phyloP scores from a whole-genome alignment of 2,329 filamentous ascomycete species.

The Neofusicoccum umdonicola region DNA sequence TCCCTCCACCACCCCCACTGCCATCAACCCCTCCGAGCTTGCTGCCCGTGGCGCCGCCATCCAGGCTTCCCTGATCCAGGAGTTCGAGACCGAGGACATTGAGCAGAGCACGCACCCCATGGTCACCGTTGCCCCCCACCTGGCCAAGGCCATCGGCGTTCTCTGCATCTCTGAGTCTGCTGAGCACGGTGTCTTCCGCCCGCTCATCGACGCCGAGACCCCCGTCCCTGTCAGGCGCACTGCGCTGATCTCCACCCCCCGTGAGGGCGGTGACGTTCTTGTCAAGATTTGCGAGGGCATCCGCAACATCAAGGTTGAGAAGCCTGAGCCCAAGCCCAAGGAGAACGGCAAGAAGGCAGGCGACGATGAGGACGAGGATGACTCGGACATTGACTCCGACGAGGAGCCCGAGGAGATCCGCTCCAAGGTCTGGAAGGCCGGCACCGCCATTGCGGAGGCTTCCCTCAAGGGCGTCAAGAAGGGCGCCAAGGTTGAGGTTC shows the following conservation, averaged over 20 bases:
- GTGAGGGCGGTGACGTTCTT: slow-evolving; percentile 82
- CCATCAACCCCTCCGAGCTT: slow-evolving; percentile 93
- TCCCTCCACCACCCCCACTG: slow-evolving; percentile 71
- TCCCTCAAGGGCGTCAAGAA: slow-evolving; percentile 82
- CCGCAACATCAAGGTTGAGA: slow-evolving; percentile 89
- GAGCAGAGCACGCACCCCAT: slow-evolving; percentile 94
- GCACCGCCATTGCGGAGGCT: slow-evolving; percentile 78
- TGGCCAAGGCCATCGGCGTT: slow-evolving; percentile 84
- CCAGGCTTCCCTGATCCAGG: slow-evolving; percentile 89
- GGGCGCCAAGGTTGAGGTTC: slow-evolving; percentile 87
- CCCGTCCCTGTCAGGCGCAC: slow-evolving; percentile 85
- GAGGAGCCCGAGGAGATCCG: slow-evolving; percentile 82
- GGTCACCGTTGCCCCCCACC: slow-evolving; percentile 90
- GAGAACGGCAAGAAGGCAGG: slow-evolving; percentile 60
- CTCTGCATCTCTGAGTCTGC: slow-evolving; percentile 62
- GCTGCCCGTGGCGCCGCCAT: slow-evolving; percentile 87
- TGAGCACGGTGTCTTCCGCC: slow-evolving; percentile 68
- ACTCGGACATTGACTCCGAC: slow-evolving; percentile 25
- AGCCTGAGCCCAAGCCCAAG: slow-evolving; percentile 76
- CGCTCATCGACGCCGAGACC: slow-evolving; percentile 81
- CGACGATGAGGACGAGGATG: slow-evolving; percentile 62
- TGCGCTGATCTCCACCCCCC: slow-evolving; percentile 71
- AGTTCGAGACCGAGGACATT: slow-evolving; percentile 91
- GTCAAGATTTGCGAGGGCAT: slow-evolving; percentile 85
- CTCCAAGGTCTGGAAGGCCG: slow-evolving; percentile 90